Evolutionary conservation across 78 protist genomes (phyloP), one percentile per base, ranked within the genome.

Genomic region (Anaeramoeba ignava): DNA sequence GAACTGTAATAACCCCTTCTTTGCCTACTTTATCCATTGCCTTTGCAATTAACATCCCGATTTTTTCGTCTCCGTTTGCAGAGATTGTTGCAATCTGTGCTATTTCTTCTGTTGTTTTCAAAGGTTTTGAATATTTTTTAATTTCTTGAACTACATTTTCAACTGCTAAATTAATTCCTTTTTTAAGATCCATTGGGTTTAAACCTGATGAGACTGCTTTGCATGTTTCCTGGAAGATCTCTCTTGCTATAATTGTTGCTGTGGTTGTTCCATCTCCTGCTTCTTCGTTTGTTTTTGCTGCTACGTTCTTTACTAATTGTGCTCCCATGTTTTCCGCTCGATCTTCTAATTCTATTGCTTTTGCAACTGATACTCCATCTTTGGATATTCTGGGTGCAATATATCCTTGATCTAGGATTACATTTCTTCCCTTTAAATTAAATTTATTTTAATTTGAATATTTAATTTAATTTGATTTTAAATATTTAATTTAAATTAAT

Each of bases 331-430:
- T 97, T 89, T 90, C 87, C 80, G 36, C 87, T 80, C 84, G 82
- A 89, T 95, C 95, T 79, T 68, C 38, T 87, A 97, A 94, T 85
- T 97, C 98, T 79, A 97, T 89, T 83, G 85, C 81, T 93, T 94
- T 96, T 82, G 99, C 99, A 1, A 97, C 99, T 2, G 98, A 95
- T 82, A 97, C 99, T 85, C 99, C 99, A 82, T 97, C 99, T 94
- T 97, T 97, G 86, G 99, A 96, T 95, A 97, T 97, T 89, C 93
- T 91, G 40, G 99, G 99, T 3, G 93, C 82, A 40, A 98, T 98
- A 83, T 81, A 97, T 78, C 93, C 34, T 87, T 95, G 97, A 82
- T 95, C 98, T 8, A 97, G 42, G 37, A 94, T 85, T 8, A 95
- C 99, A 42, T 95, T 97, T 85, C 99, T 92, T 38, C 99, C 99